These are phyloP conservation scores for Aureobasidium sp. DNA, from an alignment of 2,329 filamentous ascomycete genomes.

Conservation along the genomic window DNA sequence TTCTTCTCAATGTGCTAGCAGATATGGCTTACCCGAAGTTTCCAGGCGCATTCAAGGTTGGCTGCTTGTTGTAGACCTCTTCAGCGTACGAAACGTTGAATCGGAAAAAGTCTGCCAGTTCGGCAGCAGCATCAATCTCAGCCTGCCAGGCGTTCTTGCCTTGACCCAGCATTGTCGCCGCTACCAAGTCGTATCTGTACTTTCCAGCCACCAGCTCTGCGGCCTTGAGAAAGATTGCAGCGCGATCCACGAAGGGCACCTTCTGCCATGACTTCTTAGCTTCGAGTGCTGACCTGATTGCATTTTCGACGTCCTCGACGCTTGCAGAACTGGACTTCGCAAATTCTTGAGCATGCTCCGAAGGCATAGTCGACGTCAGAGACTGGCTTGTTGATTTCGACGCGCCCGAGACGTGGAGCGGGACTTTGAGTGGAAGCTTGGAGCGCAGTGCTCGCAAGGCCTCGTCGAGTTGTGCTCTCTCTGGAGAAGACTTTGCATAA, in stretches of 20 bases:
- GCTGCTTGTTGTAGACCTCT: constrained; percentile 34
- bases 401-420: not conserved
- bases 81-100: constrained; percentile 28
- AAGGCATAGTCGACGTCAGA: not conserved
- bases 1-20: not conserved
- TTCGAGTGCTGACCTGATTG: constrained; percentile 28
- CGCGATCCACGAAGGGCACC: constrained; percentile 31
- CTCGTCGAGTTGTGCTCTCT: not conserved
- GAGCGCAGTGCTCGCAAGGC: not conserved
- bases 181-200: constrained; percentile 30
- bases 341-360: not conserved
- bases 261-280: constrained; percentile 31
- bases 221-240: constrained; percentile 32
- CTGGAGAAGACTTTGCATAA: not conserved
- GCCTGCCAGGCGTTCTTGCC: constrained; percentile 38
- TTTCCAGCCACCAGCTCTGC: constrained; percentile 28
- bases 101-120: constrained; percentile 35
- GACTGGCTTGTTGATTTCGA: not conserved
- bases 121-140: constrained; percentile 34
- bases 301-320: constrained; percentile 17
- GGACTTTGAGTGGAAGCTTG: not conserved
- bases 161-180: constrained; percentile 37
- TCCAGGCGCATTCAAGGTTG: constrained; percentile 23
- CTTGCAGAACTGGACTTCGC: constrained; percentile 11
- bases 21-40: constrained; percentile 12